Evolutionary conservation across 495 filamentous ascomycete species (phyloP).

Genomic region (Penicillium herquei): DNA sequence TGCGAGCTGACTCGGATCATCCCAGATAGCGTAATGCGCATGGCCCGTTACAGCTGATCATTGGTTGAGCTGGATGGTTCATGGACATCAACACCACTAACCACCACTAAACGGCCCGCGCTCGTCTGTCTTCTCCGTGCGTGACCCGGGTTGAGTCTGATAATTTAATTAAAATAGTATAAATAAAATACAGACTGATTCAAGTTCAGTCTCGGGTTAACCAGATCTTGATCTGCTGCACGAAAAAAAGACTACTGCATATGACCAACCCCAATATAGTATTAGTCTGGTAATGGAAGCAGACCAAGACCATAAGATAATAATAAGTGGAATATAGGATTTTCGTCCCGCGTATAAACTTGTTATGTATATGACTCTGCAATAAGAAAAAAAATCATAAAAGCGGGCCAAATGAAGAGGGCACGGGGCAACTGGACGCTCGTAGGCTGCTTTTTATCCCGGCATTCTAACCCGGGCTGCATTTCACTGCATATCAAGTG

Average conservation of each 20-base stretch:
- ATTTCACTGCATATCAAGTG: neutral
- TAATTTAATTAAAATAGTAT: neutral
- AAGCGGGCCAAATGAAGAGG: constrained; percentile 13
- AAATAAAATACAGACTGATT: too few relatives aligned
- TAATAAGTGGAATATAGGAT: neutral
- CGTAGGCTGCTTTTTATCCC: constrained; percentile 6
- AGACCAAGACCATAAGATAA: constrained; percentile 8
- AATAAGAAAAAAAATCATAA: constrained; percentile 14
- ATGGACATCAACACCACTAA: constrained; percentile 1
- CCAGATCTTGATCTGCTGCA: constrained; percentile 5
- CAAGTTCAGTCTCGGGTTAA: neutral
- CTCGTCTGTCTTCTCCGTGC: constrained; percentile 3
- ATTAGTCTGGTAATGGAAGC: neutral
- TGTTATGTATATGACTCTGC: neutral
- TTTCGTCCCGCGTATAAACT: neutral
- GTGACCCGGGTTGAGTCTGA: neutral
- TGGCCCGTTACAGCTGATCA: constrained; percentile 6
- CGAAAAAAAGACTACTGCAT: constrained; percentile 8
- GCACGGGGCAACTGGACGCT: constrained; percentile 22
- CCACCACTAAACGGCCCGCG: constrained; percentile 17
- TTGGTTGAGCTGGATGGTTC: constrained; percentile 14
- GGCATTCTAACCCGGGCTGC: constrained; percentile 28
- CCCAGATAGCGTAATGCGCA: constrained; percentile 15
- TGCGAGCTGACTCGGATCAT: constrained; percentile 27
- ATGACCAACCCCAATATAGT: constrained; percentile 6